Percentiles rank a stretch among this genome's conserved stretches.
Evolutionary conservation across 768 basidiomycete species (phyloP).

Genomic region (Russula griseocarnosa): DNA sequence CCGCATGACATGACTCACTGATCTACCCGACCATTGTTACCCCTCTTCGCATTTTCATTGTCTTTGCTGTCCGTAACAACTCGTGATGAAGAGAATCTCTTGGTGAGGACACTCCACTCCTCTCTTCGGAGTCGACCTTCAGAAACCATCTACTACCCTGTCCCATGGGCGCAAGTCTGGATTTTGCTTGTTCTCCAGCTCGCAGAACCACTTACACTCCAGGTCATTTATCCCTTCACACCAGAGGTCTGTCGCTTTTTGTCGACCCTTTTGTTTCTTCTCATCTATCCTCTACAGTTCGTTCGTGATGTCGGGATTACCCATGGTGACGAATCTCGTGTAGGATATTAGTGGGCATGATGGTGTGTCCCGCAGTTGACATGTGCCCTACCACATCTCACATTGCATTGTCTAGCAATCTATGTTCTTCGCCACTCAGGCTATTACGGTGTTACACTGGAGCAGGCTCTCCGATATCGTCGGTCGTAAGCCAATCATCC

Average conservation of each 20-base stretch:
- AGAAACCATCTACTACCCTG: conserved; percentile 44
- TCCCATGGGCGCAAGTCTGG: conserved; percentile 67
- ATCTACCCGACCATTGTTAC: not conserved
- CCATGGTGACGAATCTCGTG: conserved; percentile 61
- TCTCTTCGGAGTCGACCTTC: conserved; percentile 26
- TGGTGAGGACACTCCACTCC: conserved; percentile 28
- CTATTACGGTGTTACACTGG: conserved; percentile 70
- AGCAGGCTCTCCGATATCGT: conserved; percentile 65
- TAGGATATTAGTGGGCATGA: conserved; percentile 76
- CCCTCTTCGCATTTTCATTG: not conserved
- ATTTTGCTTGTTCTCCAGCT: conserved; percentile 72
- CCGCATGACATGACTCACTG: too few species aligned
- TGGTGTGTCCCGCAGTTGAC: conserved; percentile 43
- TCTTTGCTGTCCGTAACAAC: conserved; percentile 5
- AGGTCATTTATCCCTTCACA: conserved; percentile 60
- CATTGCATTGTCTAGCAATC: conserved; percentile 53
- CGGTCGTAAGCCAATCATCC: conserved; percentile 72
- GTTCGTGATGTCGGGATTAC: conserved; percentile 66
- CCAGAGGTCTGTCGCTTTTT: conserved; percentile 14
- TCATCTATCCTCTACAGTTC: conserved; percentile 39
- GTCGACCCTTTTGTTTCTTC: not conserved
- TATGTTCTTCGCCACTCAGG: conserved; percentile 70
- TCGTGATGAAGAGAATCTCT: not conserved
- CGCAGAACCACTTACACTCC: conserved; percentile 69
- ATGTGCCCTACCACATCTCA: conserved; percentile 1